Evolutionary conservation across 1,284 basidiomycete genomes (phyloP), one percentile per base, ranked within the genome.

Genomic region (Apiotrichum gracile): DNA sequence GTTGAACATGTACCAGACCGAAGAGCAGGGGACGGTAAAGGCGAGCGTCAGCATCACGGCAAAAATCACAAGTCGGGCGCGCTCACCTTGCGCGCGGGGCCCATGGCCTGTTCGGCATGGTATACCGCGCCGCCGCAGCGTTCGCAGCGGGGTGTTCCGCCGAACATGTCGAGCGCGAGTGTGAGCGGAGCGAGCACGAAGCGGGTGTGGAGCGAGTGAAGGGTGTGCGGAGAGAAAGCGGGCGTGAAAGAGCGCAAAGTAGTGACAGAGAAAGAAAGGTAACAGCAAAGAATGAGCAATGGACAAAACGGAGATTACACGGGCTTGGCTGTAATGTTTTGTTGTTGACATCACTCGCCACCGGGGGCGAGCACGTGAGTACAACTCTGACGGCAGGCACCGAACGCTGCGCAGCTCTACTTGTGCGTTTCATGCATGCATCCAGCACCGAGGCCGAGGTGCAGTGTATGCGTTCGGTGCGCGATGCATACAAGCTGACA

Each of bases 101-200:
- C 76, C 45, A 76, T 64, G 3, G 67, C 68, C 54, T 75, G 70
- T 58, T 77, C 76, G 31, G 73, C 74, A 57, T 74, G 71, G 60
- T 77, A 77, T 33, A 73, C 76, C 0, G 66, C 58, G 33, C 64
- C 60, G 27, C 57, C 57, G 52, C 76, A 77, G 12, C 61, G 63
- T 22, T 69, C 61, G 52, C 76, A 77, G 39, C 63, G 63, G 2
- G 73, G 71, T 31, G 73, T 65, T 5, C 66, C 72, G 24, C 70
- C 72, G 3, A 60, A 44, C 62, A 61, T 63, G 27, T 2, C 46
- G 31, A 4, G 17, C 12, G 13, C 29, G 6, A 34, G 33, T 8
- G 17, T 5, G 17, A 16, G 5, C 14, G 29, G 29, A 14, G 29
- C 13, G 29, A 8, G 13, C 13, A 16, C 33, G 17, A 14, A 16